A percentile compares a stretch with the other conserved stretches of the same genome.
Evolutionary conservation across 2,329 filamentous ascomycete genomes (phyloP).

Genomic region (Fonsecaea monophora): DNA sequence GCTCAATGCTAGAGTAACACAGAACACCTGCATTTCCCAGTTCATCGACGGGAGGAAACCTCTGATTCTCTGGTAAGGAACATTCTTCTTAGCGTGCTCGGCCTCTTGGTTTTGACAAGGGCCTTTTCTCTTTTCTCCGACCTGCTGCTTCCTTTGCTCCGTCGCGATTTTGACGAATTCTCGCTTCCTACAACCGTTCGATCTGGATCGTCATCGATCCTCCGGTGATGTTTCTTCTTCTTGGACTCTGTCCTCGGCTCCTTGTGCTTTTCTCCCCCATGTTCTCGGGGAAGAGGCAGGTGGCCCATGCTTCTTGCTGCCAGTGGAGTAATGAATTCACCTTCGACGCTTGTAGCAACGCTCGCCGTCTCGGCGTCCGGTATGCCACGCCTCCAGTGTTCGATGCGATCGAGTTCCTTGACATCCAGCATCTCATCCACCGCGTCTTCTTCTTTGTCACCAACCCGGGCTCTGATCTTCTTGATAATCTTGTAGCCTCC

Average conservation of each 20-base stretch:
- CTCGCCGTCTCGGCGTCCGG: slow-evolving; percentile 56
- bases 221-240: slow-evolving; percentile 34
- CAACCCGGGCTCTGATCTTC: slow-evolving; percentile 63
- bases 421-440: slow-evolving; percentile 64
- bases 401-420: slow-evolving; percentile 60
- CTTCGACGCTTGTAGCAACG: slow-evolving; percentile 66
- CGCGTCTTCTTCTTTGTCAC: slow-evolving; percentile 44
- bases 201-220: slow-evolving; percentile 30
- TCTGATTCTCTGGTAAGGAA: slow-evolving; percentile 34
- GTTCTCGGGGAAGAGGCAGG: slow-evolving; percentile 38
- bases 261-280: slow-evolving; percentile 37
- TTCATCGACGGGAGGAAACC: slow-evolving; percentile 24
- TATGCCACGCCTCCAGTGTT: slow-evolving; percentile 69
- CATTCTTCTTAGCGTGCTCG: slow-evolving; percentile 44
- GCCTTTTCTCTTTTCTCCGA: slow-evolving; percentile 35
- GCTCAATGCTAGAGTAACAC: background rate
- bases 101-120: slow-evolving; percentile 45
- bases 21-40: slow-evolving; percentile 1
- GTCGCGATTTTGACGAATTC: slow-evolving; percentile 29
- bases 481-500: slow-evolving; percentile 98
- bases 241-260: slow-evolving; percentile 44
- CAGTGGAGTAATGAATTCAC: slow-evolving; percentile 68
- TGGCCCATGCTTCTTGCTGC: slow-evolving; percentile 59
- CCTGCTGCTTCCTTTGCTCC: slow-evolving; percentile 26
- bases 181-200: slow-evolving; percentile 33